Evolutionary conservation across 2,329 filamentous ascomycete species (phyloP), one percentile per base, ranked within the genome.

Genomic region (Pseudonectria foliicola): DNA sequence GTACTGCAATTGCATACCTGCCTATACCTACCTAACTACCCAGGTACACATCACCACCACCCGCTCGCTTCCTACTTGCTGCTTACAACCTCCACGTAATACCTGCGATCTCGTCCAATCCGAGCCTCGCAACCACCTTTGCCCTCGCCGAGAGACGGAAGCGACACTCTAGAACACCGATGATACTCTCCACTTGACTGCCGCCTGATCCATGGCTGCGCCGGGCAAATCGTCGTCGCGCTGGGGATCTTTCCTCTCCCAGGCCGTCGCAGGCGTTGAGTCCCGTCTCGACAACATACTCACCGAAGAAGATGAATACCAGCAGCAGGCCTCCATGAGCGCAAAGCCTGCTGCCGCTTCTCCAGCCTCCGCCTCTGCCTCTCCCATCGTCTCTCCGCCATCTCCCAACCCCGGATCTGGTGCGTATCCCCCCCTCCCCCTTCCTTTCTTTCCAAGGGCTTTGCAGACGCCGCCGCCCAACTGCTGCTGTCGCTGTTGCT

Each of bases 231-330:
- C 40, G 42, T 47, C 40, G 42, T 74, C 75, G 33, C 74, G 75
- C 77, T 88, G 84, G 84, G 83, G 82, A 29, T 79, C 78, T 23
- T 82, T 95, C 56, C 73, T 95, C 40, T 85, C 88, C 46, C 86
- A 90, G 61, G 89, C 90, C 44, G 87, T 96, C 41, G 88, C 89
- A 35, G 89, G 89, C 41, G 84, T 98, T 38, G 92, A 98, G 65
- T 93, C 89, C 40, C 80, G 85, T 28, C 75, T 98, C 40, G 92
- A 98, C 60, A 89, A 77, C 32, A 94, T 98, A 39, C 73, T 98
- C 41, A 80, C 87, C 35, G 89, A 95, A 47, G 80, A 85, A 36
- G 78, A 82, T 28, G 75, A 53, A 7, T 43, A 38, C 10, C 49
- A 50, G 40, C 33, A 31, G 25, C n/a, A 36, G 37, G 11, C 24